Percentiles rank a stretch among this genome's conserved stretches.
phyloP scores from a whole-genome alignment of 1,284 basidiomycete genomes.

The Coriolopsis trogii region DNA sequence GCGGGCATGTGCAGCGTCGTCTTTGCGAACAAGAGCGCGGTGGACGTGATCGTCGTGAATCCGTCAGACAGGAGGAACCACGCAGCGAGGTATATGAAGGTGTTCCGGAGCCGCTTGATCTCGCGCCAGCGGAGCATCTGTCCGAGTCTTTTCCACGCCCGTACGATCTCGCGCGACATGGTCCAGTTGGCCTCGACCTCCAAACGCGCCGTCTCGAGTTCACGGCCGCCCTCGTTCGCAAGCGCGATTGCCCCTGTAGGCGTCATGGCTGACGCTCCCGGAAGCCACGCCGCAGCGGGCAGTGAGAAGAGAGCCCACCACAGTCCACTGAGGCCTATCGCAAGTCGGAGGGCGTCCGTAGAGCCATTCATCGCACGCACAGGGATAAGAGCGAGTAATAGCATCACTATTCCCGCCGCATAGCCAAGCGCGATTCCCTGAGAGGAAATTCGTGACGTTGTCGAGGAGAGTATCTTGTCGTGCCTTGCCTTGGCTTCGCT shows the following conservation, averaged over 20 bases:
- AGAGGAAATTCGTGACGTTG: conserved; percentile 81
- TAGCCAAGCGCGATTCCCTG: conserved; percentile 86
- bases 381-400: conserved; percentile 74
- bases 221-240: conserved; percentile 17
- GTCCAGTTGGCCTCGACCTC: conserved; percentile 43
- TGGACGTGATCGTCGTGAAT: conserved; percentile 84
- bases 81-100: conserved; percentile 85
- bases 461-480: conserved; percentile 56
- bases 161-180: conserved; percentile 51
- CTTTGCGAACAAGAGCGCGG: conserved; percentile 83
- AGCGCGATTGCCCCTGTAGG: conserved; percentile 18
- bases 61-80: conserved; percentile 93
- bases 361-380: conserved; percentile 69
- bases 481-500: conserved; percentile 26
- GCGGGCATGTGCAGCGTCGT: conserved; percentile 77
- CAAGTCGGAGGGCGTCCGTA: conserved; percentile 74
- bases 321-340: conserved; percentile 78
- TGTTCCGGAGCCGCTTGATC: conserved; percentile 75
- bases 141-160: conserved; percentile 69
- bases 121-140: conserved; percentile 72
- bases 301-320: conserved; percentile 87
- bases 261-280: conserved; percentile 35
- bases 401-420: conserved; percentile 70
- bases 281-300: conserved; percentile 75
- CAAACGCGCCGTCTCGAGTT: conserved; percentile 10